phyloP scores from a whole-genome alignment of 2,329 filamentous ascomycete genomes.

The Aspergillus sp. region DNA sequence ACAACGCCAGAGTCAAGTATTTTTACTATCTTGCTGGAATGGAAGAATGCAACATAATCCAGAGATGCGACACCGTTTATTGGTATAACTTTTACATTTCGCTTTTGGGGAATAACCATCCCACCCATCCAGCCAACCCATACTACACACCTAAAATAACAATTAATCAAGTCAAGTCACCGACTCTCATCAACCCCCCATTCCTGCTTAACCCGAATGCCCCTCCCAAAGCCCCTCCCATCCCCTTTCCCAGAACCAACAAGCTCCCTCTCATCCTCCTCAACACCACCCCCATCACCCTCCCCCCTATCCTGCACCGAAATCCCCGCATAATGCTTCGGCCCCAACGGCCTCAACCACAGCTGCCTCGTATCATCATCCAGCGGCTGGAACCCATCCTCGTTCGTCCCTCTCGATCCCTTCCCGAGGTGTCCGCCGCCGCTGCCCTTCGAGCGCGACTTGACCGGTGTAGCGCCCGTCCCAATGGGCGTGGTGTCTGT shows the following conservation, averaged over 20 bases:
- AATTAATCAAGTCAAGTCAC: too few relatives aligned
- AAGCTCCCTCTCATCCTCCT: not conserved
- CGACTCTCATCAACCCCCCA: not conserved
- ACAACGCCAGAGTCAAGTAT: accelerated
- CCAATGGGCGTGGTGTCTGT: slow-evolving; percentile 16
- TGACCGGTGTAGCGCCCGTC: slow-evolving; percentile 13
- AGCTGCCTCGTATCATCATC: slow-evolving; percentile 30
- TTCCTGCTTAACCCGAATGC: slow-evolving; percentile 2
- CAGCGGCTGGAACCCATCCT: slow-evolving; percentile 26
- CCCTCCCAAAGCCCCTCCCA: not conserved
- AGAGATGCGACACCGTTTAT: too few relatives aligned
- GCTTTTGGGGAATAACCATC: too few relatives aligned
- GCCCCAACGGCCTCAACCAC: slow-evolving; percentile 22
- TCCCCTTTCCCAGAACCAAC: not conserved
- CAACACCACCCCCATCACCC: not conserved
- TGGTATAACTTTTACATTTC: too few relatives aligned
- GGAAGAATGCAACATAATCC: too few relatives aligned
- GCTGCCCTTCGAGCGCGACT: not conserved
- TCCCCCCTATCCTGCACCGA: not conserved
- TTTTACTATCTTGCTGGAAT: too few relatives aligned
- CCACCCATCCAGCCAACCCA: too few relatives aligned
- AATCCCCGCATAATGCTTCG: slow-evolving; percentile 14
- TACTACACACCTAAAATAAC: too few relatives aligned
- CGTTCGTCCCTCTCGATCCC: not conserved
- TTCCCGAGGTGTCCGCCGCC: not conserved